These are phyloP conservation scores for Lanmaoa rubissima DNA, from an alignment of 768 basidiomycete species.

Conservation along the genomic window DNA sequence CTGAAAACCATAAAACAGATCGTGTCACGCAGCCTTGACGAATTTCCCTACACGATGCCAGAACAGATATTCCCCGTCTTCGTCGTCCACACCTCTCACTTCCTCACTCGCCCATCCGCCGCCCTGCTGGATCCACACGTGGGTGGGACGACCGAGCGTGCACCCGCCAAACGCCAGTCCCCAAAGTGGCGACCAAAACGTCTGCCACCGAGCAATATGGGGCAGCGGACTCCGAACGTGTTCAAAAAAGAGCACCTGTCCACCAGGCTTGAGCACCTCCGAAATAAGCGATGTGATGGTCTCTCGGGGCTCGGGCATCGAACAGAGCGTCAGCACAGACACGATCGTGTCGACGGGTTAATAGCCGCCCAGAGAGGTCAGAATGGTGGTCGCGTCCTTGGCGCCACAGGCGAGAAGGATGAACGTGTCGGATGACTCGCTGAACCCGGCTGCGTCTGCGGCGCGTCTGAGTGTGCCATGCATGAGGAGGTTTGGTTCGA, in stretches of 20 bases:
- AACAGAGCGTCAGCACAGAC: constrained; percentile 65
- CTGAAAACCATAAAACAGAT: background rate
- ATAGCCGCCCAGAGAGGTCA: constrained; percentile 37
- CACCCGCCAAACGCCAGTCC: constrained; percentile 58
- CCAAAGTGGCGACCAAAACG: constrained; percentile 75
- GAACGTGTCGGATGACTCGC: constrained; percentile 50
- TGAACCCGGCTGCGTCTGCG: constrained; percentile 52
- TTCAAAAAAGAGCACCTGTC: constrained; percentile 65
- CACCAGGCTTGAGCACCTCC: constrained; percentile 61
- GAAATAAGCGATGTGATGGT: constrained; percentile 46
- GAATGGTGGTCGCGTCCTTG: constrained; percentile 51
- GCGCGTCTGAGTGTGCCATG: constrained; percentile 50
- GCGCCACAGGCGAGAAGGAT: constrained; percentile 63
- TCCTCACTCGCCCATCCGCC: constrained; percentile 50
- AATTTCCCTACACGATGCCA: constrained; percentile 59
- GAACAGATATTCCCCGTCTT: constrained; percentile 57
- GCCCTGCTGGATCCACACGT: constrained; percentile 42
- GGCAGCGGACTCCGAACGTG: constrained; percentile 55
- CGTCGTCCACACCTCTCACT: constrained; percentile 49
- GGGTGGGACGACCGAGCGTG: constrained; percentile 54
- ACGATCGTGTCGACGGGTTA: constrained; percentile 58
- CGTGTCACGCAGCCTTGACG: constrained; percentile 39
- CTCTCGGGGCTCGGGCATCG: constrained; percentile 53
- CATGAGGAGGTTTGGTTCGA: constrained; percentile 71
- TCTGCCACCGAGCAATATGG: constrained; percentile 71